Base-by-base conservation (phyloP, 768 basidiomycete genomes). In the Podaxis pistillaris region DNA sequence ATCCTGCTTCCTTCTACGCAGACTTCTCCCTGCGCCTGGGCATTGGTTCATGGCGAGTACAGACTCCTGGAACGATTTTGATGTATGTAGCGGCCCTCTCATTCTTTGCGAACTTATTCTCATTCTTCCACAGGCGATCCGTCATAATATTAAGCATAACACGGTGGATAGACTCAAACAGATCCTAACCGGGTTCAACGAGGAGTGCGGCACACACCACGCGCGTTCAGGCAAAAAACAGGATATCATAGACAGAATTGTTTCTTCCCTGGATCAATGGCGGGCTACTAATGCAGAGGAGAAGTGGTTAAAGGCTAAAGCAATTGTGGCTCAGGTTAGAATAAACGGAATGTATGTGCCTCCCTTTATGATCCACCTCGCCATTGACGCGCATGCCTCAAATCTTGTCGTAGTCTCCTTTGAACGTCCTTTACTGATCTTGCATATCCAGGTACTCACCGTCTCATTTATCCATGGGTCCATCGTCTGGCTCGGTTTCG, bases 131-230 rank as follows among this genome's bases (percentile, higher is more conserved):
- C 74, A 93, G 91, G 79, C 80, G 71, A 76, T 91, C 69, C 86
- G 88, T 68, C 85, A 89, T 76, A 82, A 76, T 64, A 80, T 94
- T 71, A 86, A 83, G 75, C 81, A 80, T 72, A 90, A 93, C 75
- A 94, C 91, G 6, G 93, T 94, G 65, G 92, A 93, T 74, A 86
- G 81, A 74, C 84, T 94, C 66, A 94, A 94, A 74, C 88, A 89
- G 71, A 91, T 94, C 67, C 79, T 94, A 62, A 73, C 79, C 41
- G 88, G 88, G 26, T 80, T 94, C 67, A 93, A 92, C 76, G 90
- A 91, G 40, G 88, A 92, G 72, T 93, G 91, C 70, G 76, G 76
- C 58, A 83, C 85, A 3, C 81, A 82, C 67, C 77, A 93, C 30
- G 78, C 83, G 58, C 92, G 91, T 74, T 81, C 90, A 11, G 93